A percentile compares a stretch with the other conserved stretches of the same genome.
Conservation (phyloP, 768 basidiomycete species). For the Boletus patriciae region DNA sequence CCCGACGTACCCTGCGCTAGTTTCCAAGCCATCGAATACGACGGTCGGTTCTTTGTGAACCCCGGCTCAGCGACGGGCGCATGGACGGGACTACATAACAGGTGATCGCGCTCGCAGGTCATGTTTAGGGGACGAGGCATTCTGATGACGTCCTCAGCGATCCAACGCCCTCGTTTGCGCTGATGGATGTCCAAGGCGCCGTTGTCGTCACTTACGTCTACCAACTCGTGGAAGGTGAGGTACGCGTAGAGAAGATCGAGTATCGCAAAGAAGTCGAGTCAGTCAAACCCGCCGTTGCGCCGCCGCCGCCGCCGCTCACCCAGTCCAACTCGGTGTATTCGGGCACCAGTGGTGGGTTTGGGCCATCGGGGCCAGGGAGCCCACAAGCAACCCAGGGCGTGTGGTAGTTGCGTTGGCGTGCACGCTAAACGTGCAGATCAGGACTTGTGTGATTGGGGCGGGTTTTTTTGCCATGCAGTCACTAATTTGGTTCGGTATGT, state of each 20-base stretch:
- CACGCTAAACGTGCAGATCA: background rate
- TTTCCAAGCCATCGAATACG: conserved; percentile 92
- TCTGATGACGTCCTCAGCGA: conserved; percentile 49
- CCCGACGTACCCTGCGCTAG: conserved; percentile 37
- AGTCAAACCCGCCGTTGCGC: conserved; percentile 29
- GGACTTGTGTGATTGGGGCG: background rate
- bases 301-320: conserved; percentile 17
- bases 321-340: conserved; percentile 36
- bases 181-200: conserved; percentile 97
- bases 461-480: background rate
- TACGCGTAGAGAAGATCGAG: conserved; percentile 89
- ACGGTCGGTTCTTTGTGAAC: conserved; percentile 91
- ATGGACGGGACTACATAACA: conserved; percentile 62
- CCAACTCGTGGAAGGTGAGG: conserved; percentile 90
- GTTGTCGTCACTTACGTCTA: conserved; percentile 98
- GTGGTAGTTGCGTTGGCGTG: conserved; percentile 19
- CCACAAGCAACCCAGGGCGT: conserved; percentile 29
- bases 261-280: conserved; percentile 64
- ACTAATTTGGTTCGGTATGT: conserved; percentile 1
- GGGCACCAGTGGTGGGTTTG: conserved; percentile 24
- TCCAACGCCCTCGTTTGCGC: conserved; percentile 89
- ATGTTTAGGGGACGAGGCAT: background rate
- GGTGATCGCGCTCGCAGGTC: background rate
- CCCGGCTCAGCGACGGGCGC: conserved; percentile 95
- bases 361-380: conserved; percentile 24